Conservation (phyloP, 192 early-diverging fungal genomes). For the Dissophora globulifera region DNA sequence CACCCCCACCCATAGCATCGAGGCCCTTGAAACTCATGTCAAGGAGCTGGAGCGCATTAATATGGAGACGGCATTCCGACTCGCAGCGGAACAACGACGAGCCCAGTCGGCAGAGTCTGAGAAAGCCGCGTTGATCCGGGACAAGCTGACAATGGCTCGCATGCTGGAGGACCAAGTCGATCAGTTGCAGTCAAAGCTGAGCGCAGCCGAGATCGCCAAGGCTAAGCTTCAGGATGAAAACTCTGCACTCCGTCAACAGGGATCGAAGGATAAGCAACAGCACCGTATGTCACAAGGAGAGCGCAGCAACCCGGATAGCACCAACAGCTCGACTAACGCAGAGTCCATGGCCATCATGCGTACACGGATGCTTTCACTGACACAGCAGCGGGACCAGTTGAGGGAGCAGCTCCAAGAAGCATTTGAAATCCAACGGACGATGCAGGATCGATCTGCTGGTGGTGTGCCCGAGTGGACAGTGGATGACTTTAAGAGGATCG, state of each 20-base stretch:
- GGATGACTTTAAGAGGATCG: slow-evolving; percentile 46
- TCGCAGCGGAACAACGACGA: slow-evolving; percentile 45
- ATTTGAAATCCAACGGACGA: slow-evolving; percentile 44
- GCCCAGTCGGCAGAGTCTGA: slow-evolving; percentile 39
- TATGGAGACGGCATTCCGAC: slow-evolving; percentile 36
- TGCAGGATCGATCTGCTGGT: slow-evolving; percentile 30
- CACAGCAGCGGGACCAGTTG: slow-evolving; percentile 41
- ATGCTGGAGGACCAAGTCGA: slow-evolving; percentile 50
- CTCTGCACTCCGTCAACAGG: slow-evolving; percentile 28
- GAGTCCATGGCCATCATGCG: slow-evolving; percentile 47
- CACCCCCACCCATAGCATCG: slow-evolving; percentile 10
- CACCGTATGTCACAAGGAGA: slow-evolving; percentile 5
- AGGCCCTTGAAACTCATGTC: slow-evolving; percentile 27
- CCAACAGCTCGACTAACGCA: neutral
- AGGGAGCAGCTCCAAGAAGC: slow-evolving; percentile 49
- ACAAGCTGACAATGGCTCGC: slow-evolving; percentile 42
- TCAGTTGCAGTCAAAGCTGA: slow-evolving; percentile 45
- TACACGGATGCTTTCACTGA: slow-evolving; percentile 39
- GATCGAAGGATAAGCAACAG: slow-evolving; percentile 21
- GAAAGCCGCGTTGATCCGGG: slow-evolving; percentile 37
- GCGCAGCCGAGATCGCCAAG: slow-evolving; percentile 39
- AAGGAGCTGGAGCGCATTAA: slow-evolving; percentile 44
- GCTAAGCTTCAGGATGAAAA: slow-evolving; percentile 46
- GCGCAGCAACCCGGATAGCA: neutral
- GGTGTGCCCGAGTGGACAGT: slow-evolving; percentile 39